Evolutionary conservation across 2,329 filamentous ascomycete genomes (phyloP), one percentile per base, ranked within the genome.

Genomic region (Pestalotiopsis sp.): DNA sequence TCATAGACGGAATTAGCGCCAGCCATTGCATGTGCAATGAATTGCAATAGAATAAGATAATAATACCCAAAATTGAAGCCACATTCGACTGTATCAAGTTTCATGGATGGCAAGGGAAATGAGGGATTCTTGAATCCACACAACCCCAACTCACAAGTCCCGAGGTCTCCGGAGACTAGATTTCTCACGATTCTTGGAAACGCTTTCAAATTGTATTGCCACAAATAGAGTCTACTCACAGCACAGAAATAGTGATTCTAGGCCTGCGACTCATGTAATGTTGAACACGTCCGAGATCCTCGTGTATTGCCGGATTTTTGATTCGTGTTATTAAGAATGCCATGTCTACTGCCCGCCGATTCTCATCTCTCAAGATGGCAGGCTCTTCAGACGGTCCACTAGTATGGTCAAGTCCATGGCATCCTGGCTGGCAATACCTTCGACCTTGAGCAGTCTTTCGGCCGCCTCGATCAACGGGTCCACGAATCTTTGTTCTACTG

Each of bases 401-500:
- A 70, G 45, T 27, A 70, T 70, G 12, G 41, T 56, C 67, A 70
- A 25, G 36, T 68, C 69, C 67, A 70, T 68, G 45, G 66, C 64
- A 13, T 64, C 64, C 9, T 41, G 45, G 7, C 31, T 59, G 6
- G 25, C 64, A 25, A 68, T 23, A 5, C 25, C 60, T 12, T 31
- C 62, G 14, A 17, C 9, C 31, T 31, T 31, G 60, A 66, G 61
- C 25, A 85, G 67, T 60, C 70, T 76, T 71, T 78, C 81, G 11
- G 84, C 82, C 0, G 83, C 82, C 36, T 80, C 76, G 64, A 84
- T 72, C 63, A 91, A 74, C 3, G 89, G 89, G 67, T 85, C 82
- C 2, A 87, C 81, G 75, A 89, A 91, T 38, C 89, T 81, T 73
- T 89, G 84, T 75, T 88, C 85, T 25, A 91, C 85, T 0, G 87